Evolutionary conservation across 2,329 filamentous ascomycete genomes (phyloP), one percentile per base, ranked within the genome.

Genomic region (Ophiostoma sp.): DNA sequence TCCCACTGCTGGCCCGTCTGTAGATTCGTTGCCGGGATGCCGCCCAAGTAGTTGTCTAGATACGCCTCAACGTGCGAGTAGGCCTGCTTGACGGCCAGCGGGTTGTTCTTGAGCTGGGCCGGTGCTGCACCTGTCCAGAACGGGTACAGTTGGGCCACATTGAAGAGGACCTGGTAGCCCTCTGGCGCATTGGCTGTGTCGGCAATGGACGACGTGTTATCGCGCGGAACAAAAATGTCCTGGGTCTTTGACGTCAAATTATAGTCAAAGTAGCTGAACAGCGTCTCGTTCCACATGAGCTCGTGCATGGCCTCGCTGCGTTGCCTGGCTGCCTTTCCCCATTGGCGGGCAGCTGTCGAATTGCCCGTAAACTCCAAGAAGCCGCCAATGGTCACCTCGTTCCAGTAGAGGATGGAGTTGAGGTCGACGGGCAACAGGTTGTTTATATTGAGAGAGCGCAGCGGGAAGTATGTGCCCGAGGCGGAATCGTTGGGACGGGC

Each of bases 111-210:
- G 71, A 90, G 79, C 69, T 81, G 77, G 0, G 75, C 73, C 0
- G 86, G 86, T 0, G 87, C 87, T 1, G 87, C 86, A 27, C 87
- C 87, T 1, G 85, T 84, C 87, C 87, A 90, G 80, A 89, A 89
- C 1, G 88, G 88, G 74, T 87, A 89, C 75, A 87, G 85, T 74
- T 89, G 87, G 0, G 83, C 83, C 8, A 84, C 76, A 69, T 83
- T 77, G 74, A 89, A 88, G 69, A 83, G 74, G 36, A 88, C 78
- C 74, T 89, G 85, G 52, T 83, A 75, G 55, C 83, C 86, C 0
- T 79, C 73, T 3, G 86, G 85, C 0, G 85, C 84, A 11, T 76
- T 78, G 1, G 76, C 73, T 5, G 72, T 79, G 45, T 84, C 81
- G 45, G 77, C 73, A 4, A 78, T 70, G 8, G 78, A 77, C 1